Evolutionary conservation across 1,284 basidiomycete genomes (phyloP), one percentile per base, ranked within the genome.

Genomic region (Pseudozyma flocculosa): DNA sequence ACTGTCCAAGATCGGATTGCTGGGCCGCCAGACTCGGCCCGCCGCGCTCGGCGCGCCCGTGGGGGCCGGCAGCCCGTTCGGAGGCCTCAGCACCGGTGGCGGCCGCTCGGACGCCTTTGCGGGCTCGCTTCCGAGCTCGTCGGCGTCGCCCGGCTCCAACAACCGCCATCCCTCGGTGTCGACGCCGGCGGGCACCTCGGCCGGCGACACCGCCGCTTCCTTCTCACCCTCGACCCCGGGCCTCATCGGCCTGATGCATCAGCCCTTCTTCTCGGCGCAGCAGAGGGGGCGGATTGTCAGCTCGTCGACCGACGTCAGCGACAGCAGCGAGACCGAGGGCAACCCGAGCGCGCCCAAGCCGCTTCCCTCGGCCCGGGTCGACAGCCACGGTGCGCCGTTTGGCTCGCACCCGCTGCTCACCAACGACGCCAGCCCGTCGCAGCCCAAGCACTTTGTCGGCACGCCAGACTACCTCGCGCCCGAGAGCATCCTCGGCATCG

Each of bases 401-500:
- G 69, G 66, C 9, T 54, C 57, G 23, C 54, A 66, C 40, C 45
- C 62, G 0, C 47, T 71, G 39, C 56, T 68, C n/a, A 53, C 62
- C 34, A 64, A 70, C 38, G 52, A 57, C 21, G 29, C 46, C 5
- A 54, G 50, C 17, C 67, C 66, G 50, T 68, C 80, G 82, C 82
- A 64, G 73, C 14, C 32, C 22, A 60, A 66, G 30, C 58, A 57
- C 17, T 92, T 97, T 70, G 93, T 95, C 10, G 93, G 93, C 15
- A 97, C 93, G 2, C 94, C 94, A 3, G 93, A 97, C 80, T 97
- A 97, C 78, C 84, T 97, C 38, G 91, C 93, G 3, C 93, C 93
- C 0, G 93, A 97, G 79, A 94, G 90, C 42, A 96, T 98, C 59
- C 85, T 97, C 49, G 95, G 95, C 58, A 85, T 97, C 62, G 89